Evolutionary conservation across 2,329 filamentous ascomycete species (phyloP).

Genomic region (Colletotrichum sojae): DNA sequence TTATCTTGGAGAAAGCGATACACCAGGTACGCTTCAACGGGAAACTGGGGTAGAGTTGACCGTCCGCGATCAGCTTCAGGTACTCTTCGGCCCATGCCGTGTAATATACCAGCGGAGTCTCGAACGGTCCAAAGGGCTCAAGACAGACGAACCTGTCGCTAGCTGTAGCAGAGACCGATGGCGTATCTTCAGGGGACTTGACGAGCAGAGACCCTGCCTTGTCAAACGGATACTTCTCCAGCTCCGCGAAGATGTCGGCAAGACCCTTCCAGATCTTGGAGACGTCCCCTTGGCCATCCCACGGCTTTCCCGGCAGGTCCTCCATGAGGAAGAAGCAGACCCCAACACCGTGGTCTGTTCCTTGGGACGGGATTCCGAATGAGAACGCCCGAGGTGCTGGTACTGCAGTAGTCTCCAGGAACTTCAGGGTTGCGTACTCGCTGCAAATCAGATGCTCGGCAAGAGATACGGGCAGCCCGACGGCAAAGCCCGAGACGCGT

Average conservation of each 20-base stretch:
- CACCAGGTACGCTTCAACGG: constrained; percentile 51
- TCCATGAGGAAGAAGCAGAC: constrained; percentile 47
- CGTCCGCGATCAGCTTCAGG: constrained; percentile 48
- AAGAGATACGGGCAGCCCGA: constrained; percentile 42
- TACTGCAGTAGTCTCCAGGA: constrained; percentile 45
- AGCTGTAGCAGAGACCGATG: constrained; percentile 44
- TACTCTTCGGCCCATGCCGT: constrained; percentile 45
- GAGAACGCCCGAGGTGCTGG: constrained; percentile 46
- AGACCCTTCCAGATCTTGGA: constrained; percentile 46
- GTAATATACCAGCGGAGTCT: constrained; percentile 42
- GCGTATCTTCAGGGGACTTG: constrained; percentile 23
- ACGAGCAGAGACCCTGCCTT: constrained; percentile 45
- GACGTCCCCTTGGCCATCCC: constrained; percentile 38
- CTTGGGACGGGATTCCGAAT: constrained; percentile 43
- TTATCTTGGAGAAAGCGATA: constrained; percentile 55
- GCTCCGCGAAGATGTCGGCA: constrained; percentile 47
- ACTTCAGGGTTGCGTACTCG: constrained; percentile 51
- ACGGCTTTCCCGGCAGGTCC: constrained; percentile 46
- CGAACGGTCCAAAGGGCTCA: constrained; percentile 40
- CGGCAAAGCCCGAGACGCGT: constrained; percentile 42
- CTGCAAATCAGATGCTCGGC: constrained; percentile 47
- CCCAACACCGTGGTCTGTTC: constrained; percentile 43
- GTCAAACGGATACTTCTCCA: constrained; percentile 45
- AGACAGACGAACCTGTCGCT: constrained; percentile 49
- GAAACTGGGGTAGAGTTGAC: constrained; percentile 49